These are phyloP conservation scores for Xylaria sp. DNA, from an alignment of 2,329 filamentous ascomycete species.

Conservation along the genomic window DNA sequence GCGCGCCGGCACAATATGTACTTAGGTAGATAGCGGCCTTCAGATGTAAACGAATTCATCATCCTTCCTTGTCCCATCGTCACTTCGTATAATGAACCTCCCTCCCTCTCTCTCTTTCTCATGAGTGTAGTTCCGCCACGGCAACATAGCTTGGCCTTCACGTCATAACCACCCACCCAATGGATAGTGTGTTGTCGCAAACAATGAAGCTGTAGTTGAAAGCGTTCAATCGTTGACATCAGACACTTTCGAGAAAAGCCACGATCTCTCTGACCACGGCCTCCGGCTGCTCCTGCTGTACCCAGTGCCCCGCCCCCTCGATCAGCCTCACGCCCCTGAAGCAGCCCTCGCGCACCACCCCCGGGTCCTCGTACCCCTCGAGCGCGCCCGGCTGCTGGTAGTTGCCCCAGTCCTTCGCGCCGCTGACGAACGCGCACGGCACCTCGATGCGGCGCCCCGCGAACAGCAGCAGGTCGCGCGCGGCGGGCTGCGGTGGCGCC, in stretches of 20 bases:
- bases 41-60: no score
- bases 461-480: conserved; percentile 59
- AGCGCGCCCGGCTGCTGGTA: conserved; percentile 68
- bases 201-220: not conserved
- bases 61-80: no score
- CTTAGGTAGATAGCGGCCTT: no score
- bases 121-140: no score
- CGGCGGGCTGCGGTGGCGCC: conserved; percentile 43
- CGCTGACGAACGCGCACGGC: conserved; percentile 64
- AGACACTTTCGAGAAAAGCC: conserved; percentile 24
- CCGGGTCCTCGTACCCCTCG: conserved; percentile 53
- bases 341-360: conserved; percentile 48
- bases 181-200: no score
- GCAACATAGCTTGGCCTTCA: no score
- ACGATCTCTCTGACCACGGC: conserved; percentile 43
- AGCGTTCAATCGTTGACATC: not conserved
- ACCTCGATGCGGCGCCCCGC: conserved; percentile 63
- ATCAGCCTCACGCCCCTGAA: conserved; percentile 58
- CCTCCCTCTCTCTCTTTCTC: no score
- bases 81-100: no score
- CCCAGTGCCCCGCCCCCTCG: conserved; percentile 69
- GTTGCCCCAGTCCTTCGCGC: conserved; percentile 67
- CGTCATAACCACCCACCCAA: no score
- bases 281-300: conserved; percentile 66
- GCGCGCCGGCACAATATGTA: no score